phyloP scores from a whole-genome alignment of 768 basidiomycete species.

The Serpula lacrymans region DNA sequence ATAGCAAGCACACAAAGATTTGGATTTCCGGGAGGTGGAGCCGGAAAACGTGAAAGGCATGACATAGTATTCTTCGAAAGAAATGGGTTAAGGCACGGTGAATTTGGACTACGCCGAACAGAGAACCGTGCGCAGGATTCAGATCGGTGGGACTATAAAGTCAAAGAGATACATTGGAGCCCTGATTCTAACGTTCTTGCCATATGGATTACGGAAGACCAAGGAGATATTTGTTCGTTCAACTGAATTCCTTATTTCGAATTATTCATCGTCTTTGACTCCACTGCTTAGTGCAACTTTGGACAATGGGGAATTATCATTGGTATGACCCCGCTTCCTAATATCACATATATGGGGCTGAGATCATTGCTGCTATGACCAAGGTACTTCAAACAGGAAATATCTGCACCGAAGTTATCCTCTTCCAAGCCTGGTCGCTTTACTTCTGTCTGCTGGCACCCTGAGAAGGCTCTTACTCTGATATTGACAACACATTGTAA shows the following conservation, averaged over 20 bases:
- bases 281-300: slow-evolving; percentile 84
- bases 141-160: slow-evolving; percentile 60
- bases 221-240: slow-evolving; percentile 66
- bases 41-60: slow-evolving; percentile 65
- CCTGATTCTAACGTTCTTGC: slow-evolving; percentile 82
- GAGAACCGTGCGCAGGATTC: slow-evolving; percentile 31
- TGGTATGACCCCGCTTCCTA: slow-evolving; percentile 48
- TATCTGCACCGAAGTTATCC: slow-evolving; percentile 43
- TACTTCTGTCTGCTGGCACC: slow-evolving; percentile 82
- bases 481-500: slow-evolving; percentile 66
- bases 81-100: slow-evolving; percentile 90
- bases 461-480: slow-evolving; percentile 67
- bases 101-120: slow-evolving; percentile 61
- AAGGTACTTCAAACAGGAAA: slow-evolving; percentile 93
- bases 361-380: slow-evolving; percentile 4
- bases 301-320: slow-evolving; percentile 93
- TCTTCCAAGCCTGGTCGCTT: slow-evolving; percentile 47
- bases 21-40: slow-evolving; percentile 67
- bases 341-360: slow-evolving; percentile 2
- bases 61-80: slow-evolving; percentile 94
- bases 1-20: slow-evolving; percentile 79
- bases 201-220: slow-evolving; percentile 74
- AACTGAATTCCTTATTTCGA: slow-evolving; percentile 5
- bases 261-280: slow-evolving; percentile 1
- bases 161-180: slow-evolving; percentile 83